Percentiles rank a stretch among this genome's conserved stretches.
phyloP scores from a whole-genome alignment of 805 yeast genomes.

The Hanseniaspora lachancei region DNA sequence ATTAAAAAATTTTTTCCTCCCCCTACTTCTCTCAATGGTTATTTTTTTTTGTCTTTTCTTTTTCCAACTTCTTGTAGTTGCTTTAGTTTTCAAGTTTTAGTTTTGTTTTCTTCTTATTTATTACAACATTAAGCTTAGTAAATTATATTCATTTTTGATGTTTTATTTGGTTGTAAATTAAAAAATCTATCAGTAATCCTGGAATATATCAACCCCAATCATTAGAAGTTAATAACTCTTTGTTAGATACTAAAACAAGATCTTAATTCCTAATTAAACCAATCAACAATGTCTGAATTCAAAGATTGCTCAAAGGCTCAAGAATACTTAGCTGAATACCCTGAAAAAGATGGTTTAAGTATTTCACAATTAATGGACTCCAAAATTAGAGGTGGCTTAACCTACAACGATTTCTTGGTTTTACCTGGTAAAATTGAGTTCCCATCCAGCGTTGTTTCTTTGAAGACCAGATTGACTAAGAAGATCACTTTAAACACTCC shows the following conservation, averaged over 20 bases:
- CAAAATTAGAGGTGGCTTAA: slow-evolving; percentile 80
- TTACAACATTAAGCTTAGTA: background rate
- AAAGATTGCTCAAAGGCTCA: slow-evolving; percentile 49
- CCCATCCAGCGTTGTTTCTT: slow-evolving; percentile 61
- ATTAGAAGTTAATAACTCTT: background rate
- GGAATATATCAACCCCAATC: slow-evolving; percentile 1
- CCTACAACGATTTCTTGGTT: slow-evolving; percentile 90
- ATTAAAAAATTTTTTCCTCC: no score
- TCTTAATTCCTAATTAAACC: background rate
- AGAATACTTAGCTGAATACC: slow-evolving; percentile 50
- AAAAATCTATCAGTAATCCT: background rate
- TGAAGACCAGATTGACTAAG: slow-evolving; percentile 83
- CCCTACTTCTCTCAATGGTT: no score
- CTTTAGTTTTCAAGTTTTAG: background rate
- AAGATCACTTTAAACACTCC: slow-evolving; percentile 86
- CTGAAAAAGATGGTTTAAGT: slow-evolving; percentile 71
- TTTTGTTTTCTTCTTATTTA: no score
- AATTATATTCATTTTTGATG: no score
- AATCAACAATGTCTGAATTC: slow-evolving; percentile 13
- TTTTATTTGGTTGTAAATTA: no score
- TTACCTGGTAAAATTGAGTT: slow-evolving; percentile 90
- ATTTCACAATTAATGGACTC: slow-evolving; percentile 82
- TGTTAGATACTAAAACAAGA: background rate
- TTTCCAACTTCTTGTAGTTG: background rate
- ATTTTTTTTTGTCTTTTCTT: background rate